Evolutionary conservation across 2,329 filamentous ascomycete genomes (phyloP).

Genomic region (Neofusicoccum cordaticola): DNA sequence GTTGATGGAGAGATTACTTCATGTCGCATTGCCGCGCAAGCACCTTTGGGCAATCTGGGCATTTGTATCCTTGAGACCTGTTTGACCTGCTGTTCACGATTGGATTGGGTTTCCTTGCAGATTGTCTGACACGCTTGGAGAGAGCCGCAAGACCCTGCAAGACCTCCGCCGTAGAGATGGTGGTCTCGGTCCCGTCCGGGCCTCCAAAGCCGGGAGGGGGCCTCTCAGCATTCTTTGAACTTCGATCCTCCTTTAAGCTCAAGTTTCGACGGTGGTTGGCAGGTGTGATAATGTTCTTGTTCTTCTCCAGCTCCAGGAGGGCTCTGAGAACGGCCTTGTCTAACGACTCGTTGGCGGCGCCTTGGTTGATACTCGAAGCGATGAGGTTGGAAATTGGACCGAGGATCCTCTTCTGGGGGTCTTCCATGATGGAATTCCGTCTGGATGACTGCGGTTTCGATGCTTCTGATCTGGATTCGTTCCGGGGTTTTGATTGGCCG

Average conservation of each 20-base stretch:
- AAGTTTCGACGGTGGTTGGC: not conserved
- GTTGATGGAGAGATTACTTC: conserved; percentile 25
- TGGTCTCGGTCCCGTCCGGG: not conserved
- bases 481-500: not conserved
- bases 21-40: conserved; percentile 40
- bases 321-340: conserved; percentile 26
- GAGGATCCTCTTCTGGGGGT: conserved; percentile 20
- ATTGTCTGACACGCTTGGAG: conserved; percentile 27
- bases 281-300: not conserved
- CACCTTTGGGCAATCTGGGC: conserved; percentile 24
- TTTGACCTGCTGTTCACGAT: conserved; percentile 10
- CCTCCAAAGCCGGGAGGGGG: not conserved
- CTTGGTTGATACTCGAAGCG: conserved; percentile 22
- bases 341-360: conserved; percentile 20
- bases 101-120: conserved; percentile 16
- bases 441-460: not conserved
- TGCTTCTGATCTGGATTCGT: not conserved
- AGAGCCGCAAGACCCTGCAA: conserved; percentile 27
- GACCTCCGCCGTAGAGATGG: conserved; percentile 25
- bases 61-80: conserved; percentile 21
- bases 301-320: conserved; percentile 14
- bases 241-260: not conserved
- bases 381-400: conserved; percentile 26
- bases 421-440: not conserved
- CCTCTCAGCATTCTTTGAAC: not conserved